Evolutionary conservation across 805 yeast genomes (phyloP).

Genomic region (Kodamaea lidongshanica): DNA sequence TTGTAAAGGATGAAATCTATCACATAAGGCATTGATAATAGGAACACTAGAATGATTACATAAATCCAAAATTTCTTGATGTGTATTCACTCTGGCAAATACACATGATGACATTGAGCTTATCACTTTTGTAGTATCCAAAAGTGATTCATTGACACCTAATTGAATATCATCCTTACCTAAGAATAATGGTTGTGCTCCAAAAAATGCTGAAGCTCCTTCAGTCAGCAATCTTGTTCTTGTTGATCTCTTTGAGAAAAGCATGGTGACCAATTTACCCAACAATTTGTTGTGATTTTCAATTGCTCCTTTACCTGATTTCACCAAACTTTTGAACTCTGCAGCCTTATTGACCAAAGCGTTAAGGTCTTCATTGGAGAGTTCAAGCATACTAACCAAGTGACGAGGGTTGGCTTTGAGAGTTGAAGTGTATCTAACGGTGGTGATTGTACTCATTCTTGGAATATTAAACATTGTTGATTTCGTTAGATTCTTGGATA

Average conservation of each 20-base stretch:
- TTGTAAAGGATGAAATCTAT: constrained; percentile 88
- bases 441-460: constrained; percentile 1
- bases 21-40: constrained; percentile 89
- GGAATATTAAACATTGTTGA: constrained; percentile 3
- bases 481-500: constrained; percentile 2
- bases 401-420: constrained; percentile 46
- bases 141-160: constrained; percentile 88
- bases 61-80: constrained; percentile 72
- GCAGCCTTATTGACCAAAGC: constrained; percentile 70
- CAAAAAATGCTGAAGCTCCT: constrained; percentile 89
- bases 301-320: constrained; percentile 40
- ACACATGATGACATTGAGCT: constrained; percentile 96
- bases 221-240: constrained; percentile 92
- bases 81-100: constrained; percentile 90
- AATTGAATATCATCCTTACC: constrained; percentile 96
- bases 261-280: constrained; percentile 77
- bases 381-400: constrained; percentile 73
- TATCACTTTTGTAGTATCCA: constrained; percentile 83
- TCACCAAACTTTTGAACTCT: constrained; percentile 56
- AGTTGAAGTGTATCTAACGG: constrained; percentile 2
- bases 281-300: constrained; percentile 48
- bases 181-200: constrained; percentile 93
- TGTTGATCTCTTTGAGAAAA: constrained; percentile 90
- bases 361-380: constrained; percentile 64
- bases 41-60: constrained; percentile 82